These are phyloP conservation scores for Bipolaris bicolor DNA, from an alignment of 2,329 filamentous ascomycete genomes.

Conservation along the genomic window DNA sequence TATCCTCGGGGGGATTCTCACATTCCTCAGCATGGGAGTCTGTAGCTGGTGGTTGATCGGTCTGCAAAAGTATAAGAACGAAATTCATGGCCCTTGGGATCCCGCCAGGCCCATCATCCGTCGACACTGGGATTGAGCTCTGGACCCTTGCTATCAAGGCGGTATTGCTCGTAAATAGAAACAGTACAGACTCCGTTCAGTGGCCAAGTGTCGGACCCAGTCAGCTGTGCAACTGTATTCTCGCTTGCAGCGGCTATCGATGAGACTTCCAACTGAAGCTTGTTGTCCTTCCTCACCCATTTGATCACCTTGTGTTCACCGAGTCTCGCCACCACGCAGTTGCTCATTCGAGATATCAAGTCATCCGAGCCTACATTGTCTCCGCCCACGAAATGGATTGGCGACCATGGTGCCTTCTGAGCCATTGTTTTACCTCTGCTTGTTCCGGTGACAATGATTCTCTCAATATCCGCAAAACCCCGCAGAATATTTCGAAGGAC, in stretches of 20 bases:
- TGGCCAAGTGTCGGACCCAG: slow-evolving; percentile 35
- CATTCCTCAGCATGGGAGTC: slow-evolving; percentile 81
- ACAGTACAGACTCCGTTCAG: slow-evolving; percentile 28
- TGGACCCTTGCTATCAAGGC: slow-evolving; percentile 25
- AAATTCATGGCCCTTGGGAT: slow-evolving; percentile 98
- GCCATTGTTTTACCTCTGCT: slow-evolving; percentile 42
- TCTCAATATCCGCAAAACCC: slow-evolving; percentile 38
- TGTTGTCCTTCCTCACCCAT: slow-evolving; percentile 38
- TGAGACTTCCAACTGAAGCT: slow-evolving; percentile 41
- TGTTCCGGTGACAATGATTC: slow-evolving; percentile 42
- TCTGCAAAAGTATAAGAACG: slow-evolving; percentile 98
- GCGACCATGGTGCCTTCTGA: slow-evolving; percentile 43
- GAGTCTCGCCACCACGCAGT: slow-evolving; percentile 28
- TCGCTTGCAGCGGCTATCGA: slow-evolving; percentile 28
- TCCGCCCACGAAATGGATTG: slow-evolving; percentile 46
- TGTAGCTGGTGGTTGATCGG: slow-evolving; percentile 99
- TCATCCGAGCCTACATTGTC: slow-evolving; percentile 45
- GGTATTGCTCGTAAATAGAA: slow-evolving; percentile 40
- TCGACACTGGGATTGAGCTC: slow-evolving; percentile 60
- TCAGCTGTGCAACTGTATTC: slow-evolving; percentile 24
- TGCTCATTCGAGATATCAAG: slow-evolving; percentile 42
- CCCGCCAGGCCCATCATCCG: slow-evolving; percentile 87
- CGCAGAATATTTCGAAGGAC: slow-evolving; percentile 39
- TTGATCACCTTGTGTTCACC: slow-evolving; percentile 36
- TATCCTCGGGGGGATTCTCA: slow-evolving; percentile 74